Evolutionary conservation across 2,329 filamentous ascomycete genomes (phyloP).

Genomic region (Hypoxylon rubiginosum): DNA sequence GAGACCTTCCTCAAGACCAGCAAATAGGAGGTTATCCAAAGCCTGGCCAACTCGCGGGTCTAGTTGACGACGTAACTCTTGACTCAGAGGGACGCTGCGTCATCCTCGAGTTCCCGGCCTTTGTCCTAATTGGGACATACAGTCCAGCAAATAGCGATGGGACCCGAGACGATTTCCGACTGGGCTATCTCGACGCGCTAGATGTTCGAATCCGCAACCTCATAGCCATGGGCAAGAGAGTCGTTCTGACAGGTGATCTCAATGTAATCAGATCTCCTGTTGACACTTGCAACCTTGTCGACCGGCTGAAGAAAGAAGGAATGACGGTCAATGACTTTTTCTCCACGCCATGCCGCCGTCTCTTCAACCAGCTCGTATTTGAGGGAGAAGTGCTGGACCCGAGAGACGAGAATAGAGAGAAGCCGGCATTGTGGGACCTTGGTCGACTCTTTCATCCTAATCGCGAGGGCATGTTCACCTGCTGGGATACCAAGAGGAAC

Average conservation of each 20-base stretch:
- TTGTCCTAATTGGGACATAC: constrained; percentile 93
- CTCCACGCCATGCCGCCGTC: constrained; percentile 76
- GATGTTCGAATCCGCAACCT: constrained; percentile 90
- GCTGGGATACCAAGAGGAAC: constrained; percentile 96
- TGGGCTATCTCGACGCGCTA: constrained; percentile 82
- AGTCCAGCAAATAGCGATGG: constrained; percentile 91
- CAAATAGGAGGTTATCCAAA: constrained; percentile 92
- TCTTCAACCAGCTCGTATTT: constrained; percentile 89
- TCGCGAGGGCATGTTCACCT: constrained; percentile 94
- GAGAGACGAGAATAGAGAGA: constrained; percentile 77
- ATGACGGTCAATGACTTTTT: constrained; percentile 80
- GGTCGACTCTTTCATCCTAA: constrained; percentile 84
- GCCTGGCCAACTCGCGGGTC: constrained; percentile 72
- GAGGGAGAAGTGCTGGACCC: constrained; percentile 76
- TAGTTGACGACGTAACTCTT: constrained; percentile 77
- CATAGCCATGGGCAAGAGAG: constrained; percentile 81
- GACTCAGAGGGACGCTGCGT: constrained; percentile 95
- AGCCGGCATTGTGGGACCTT: constrained; percentile 84
- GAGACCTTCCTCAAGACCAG: constrained; percentile 78
- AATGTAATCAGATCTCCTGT: constrained; percentile 80
- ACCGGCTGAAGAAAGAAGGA: constrained; percentile 78
- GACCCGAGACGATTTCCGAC: constrained; percentile 83
- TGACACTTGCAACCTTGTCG: constrained; percentile 81
- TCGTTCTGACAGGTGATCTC: constrained; percentile 88
- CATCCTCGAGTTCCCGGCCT: constrained; percentile 92